Evolutionary conservation across 441 rosid species (phyloP), one percentile per base, ranked within the genome.

Genomic region (Euphorbia schlechtendalii): DNA sequence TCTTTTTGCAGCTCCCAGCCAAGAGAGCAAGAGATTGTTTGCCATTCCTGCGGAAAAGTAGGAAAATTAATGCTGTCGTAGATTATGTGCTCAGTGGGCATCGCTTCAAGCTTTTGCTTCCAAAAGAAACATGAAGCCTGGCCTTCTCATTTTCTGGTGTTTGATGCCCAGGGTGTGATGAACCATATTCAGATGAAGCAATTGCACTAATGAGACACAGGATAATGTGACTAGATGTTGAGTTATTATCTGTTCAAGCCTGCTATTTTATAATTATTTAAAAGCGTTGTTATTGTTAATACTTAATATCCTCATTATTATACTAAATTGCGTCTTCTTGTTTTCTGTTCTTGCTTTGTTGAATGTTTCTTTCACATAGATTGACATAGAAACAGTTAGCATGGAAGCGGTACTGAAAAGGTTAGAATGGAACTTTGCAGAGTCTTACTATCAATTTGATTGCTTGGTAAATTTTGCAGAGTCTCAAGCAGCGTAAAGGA

Each of bases 111-210:
- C 83, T 92, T 66, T 75, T 85, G 80, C 83, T 92, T 78, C 96
- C 98, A 1, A 95, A 88, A 82, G 99, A 92, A 77, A 84, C 92
- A 20, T 95, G 98, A 75, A 87, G 96, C 77, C 81, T 95, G 73
- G 99, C 99, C 69, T 92, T 95, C 60, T 81, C 99, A 46, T 88
- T 95, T 78, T 95, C 99, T 72, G 99, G 99, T 57, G 96, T 95
- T 68, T 85, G 99, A 69, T 95, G 99, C 69, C 96, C 98, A 68
- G 99, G 96, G 46, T 90, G 98, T 61, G 89, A 76, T 11, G 98
- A 88, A 77, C 96, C 89, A 20, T 88, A 83, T 74, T 88, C 99
- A 62, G 88, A 95, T 48, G 99, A 95, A 72, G 99, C 98, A 38
- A 86, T 92, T 79, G 86, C 95, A 63, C 57, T 92, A 8, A 89